Percentiles rank a stretch among this genome's conserved stretches.
Evolutionary conservation across 148 eudicot species (phyloP).

Genomic region (Tetragonia tetragonoides): DNA sequence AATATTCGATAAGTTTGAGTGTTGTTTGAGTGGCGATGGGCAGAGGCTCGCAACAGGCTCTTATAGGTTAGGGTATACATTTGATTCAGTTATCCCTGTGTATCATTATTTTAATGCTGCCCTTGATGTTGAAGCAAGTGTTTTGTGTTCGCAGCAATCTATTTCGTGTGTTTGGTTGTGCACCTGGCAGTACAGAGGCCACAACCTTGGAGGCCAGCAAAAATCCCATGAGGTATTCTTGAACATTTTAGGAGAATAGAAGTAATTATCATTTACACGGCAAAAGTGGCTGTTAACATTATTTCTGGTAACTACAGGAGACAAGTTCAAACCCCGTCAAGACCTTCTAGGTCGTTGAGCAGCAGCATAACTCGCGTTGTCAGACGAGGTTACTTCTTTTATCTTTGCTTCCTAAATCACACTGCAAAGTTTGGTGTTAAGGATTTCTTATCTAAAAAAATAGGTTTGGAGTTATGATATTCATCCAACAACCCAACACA

Average conservation of each 20-base stretch:
- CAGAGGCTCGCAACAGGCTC: conserved; percentile 86
- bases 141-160: conserved; percentile 65
- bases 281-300: background rate
- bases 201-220: conserved; percentile 95
- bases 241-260: background rate
- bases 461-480: too few relatives aligned
- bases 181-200: conserved; percentile 78
- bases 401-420: conserved; percentile 1
- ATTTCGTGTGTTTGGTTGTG: conserved; percentile 91
- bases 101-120: background rate
- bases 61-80: conserved; percentile 56
- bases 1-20: conserved; percentile 93
- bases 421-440: background rate
- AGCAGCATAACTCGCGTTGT: conserved; percentile 66
- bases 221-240: conserved; percentile 87
- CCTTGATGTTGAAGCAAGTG: background rate
- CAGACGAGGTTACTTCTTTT: conserved; percentile 56
- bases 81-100: background rate
- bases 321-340: conserved; percentile 79
- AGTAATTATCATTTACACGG: background rate
- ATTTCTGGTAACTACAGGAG: conserved; percentile 44
- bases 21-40: conserved; percentile 90
- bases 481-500: too few relatives aligned
- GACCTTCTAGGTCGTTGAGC: conserved; percentile 74
- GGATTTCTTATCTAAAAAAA: too few relatives aligned